Conservation (phyloP, 192 early-diverging fungal genomes). For the Geranomyces variabilis region DNA sequence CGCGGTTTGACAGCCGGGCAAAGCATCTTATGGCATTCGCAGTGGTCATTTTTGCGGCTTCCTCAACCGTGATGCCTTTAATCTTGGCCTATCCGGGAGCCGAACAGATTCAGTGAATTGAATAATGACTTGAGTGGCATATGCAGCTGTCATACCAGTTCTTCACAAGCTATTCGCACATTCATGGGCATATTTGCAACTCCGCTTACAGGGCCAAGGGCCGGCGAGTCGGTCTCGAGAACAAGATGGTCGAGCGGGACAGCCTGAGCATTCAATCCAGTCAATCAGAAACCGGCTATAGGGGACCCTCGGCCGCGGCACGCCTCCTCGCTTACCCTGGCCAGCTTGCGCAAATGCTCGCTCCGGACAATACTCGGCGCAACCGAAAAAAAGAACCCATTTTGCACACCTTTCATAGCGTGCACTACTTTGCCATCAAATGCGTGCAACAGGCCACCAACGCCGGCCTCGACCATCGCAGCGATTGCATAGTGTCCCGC, state of each 20-base stretch:
- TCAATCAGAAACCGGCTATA: conserved; percentile 19
- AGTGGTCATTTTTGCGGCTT: conserved; percentile 40
- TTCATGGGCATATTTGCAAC: conserved; percentile 37
- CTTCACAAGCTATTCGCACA: conserved; percentile 28
- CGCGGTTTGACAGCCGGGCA: conserved; percentile 16
- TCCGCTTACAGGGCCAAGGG: conserved; percentile 42
- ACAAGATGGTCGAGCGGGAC: conserved; percentile 43
- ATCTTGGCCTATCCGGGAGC: conserved; percentile 39
- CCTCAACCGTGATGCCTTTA: conserved; percentile 37
- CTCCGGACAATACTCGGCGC: conserved; percentile 39
- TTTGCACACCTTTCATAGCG: conserved; percentile 38
- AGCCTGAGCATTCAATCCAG: conserved; percentile 26
- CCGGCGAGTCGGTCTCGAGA: conserved; percentile 60
- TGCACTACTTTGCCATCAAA: conserved; percentile 52
- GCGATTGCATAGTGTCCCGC: conserved; percentile 56
- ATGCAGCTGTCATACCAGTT: conserved; percentile 13
- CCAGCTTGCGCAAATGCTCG: conserved; percentile 38
- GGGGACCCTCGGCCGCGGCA: background rate
- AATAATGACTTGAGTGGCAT: background rate
- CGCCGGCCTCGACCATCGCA: conserved; percentile 33
- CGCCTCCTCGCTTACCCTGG: conserved; percentile 19
- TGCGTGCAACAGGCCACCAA: conserved; percentile 45
- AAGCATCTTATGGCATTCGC: conserved; percentile 47
- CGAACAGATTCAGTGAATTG: too few species aligned
- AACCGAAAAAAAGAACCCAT: conserved; percentile 41